A percentile compares a stretch with the other conserved stretches of the same genome.
phyloP scores from a whole-genome alignment of 225 moss, liverwort and hornwort species.

The Pseudisothecium myosuroides region DNA sequence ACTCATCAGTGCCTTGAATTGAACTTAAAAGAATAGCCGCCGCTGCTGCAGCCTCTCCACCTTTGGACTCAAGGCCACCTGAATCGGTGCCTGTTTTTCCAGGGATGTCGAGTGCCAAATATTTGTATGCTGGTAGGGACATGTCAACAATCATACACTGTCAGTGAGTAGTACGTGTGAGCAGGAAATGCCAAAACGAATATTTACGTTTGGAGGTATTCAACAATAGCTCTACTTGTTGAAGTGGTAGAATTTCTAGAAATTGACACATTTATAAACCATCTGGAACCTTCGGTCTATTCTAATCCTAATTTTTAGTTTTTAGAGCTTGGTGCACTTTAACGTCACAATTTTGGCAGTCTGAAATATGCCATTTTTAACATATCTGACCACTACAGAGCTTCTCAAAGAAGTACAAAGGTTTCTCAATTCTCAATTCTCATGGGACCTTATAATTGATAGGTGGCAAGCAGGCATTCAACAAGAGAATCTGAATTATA shows the following conservation, averaged over 20 bases:
- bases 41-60: background rate
- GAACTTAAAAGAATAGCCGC: background rate
- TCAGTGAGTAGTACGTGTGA: background rate
- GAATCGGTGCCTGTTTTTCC: background rate
- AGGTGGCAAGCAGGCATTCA: background rate
- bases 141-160: background rate
- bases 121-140: background rate
- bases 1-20: background rate
- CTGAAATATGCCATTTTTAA: background rate
- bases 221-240: background rate
- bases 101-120: conserved; percentile 6
- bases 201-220: background rate
- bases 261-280: background rate
- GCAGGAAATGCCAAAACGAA: background rate
- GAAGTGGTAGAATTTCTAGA: background rate
- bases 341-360: background rate
- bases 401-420: background rate
- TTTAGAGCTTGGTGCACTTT: background rate
- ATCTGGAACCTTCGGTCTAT: background rate
- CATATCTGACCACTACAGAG: background rate
- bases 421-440: background rate
- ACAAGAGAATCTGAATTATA: too few relatives aligned
- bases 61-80: background rate
- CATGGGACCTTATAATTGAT: background rate
- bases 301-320: background rate